A percentile compares a stretch with the other conserved stretches of the same genome.
Conservation (phyloP, 1,284 basidiomycete genomes). For the Leucoagaricus sp. region DNA sequence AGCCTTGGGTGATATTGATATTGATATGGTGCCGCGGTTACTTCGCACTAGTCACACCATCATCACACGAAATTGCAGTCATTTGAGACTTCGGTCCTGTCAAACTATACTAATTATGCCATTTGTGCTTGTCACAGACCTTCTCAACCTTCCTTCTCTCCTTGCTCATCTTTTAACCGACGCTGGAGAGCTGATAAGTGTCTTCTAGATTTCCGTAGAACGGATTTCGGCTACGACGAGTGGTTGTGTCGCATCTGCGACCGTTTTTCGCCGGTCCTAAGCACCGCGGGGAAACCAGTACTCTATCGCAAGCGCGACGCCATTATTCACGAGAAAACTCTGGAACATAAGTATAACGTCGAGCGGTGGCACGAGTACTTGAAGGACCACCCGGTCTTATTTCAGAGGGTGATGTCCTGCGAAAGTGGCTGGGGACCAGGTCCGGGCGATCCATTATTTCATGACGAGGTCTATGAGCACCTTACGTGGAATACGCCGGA, state of each 20-base stretch:
- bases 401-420: not conserved
- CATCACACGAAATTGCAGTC: not conserved
- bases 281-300: constrained; percentile 19
- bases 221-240: constrained; percentile 7
- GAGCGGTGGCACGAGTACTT: not conserved
- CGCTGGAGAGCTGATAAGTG: not conserved
- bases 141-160: not conserved
- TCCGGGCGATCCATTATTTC: not conserved
- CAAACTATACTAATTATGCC: not conserved
- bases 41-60: constrained; percentile 4
- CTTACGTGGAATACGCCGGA: not conserved
- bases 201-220: constrained; percentile 3
- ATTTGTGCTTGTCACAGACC: not conserved
- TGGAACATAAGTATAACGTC: constrained; percentile 19
- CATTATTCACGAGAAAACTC: constrained; percentile 52
- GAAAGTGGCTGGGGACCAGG: not conserved
- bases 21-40: not conserved
- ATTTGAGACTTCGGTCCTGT: not conserved
- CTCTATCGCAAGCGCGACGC: constrained; percentile 42
- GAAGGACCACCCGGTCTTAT: not conserved
- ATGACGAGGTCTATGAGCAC: constrained; percentile 5
- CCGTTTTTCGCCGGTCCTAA: not conserved
- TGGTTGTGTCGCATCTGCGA: constrained; percentile 13
- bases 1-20: not conserved
- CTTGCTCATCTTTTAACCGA: not conserved